These are phyloP conservation scores for Albifimbria verrucaria DNA, from an alignment of 2,329 filamentous ascomycete genomes.

Conservation along the genomic window DNA sequence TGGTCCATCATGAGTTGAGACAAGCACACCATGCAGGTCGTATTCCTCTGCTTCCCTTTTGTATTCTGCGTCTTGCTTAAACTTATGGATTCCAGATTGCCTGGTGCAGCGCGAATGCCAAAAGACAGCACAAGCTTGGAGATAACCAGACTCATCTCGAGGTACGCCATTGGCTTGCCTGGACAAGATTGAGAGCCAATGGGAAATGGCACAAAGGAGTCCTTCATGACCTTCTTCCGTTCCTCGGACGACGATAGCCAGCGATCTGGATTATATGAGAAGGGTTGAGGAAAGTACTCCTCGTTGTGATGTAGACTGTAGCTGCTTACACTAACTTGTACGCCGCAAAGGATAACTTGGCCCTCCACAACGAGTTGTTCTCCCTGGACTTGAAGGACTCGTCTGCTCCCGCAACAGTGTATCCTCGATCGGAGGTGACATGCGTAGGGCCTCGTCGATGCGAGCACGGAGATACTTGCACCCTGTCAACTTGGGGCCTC, in stretches of 20 bases:
- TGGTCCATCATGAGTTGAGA: not conserved
- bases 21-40: not conserved
- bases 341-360: not conserved
- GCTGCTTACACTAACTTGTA: not conserved
- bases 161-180: slow-evolving; percentile 7
- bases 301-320: slow-evolving; percentile 3
- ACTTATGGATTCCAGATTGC: not conserved
- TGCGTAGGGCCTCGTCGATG: slow-evolving; percentile 1
- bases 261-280: slow-evolving; percentile 3
- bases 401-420: not conserved
- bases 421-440: not conserved
- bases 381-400: not conserved
- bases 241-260: slow-evolving; percentile 2
- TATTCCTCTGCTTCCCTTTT: not conserved
- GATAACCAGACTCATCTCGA: slow-evolving; percentile 4
- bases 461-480: not conserved
- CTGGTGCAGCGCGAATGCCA: not conserved
- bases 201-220: slow-evolving; percentile 6
- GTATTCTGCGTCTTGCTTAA: not conserved
- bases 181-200: slow-evolving; percentile 4
- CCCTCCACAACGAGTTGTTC: not conserved
- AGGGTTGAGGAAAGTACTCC: slow-evolving; percentile 1
- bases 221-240: not conserved
- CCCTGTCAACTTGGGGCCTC: not conserved
- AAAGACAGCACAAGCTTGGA: slow-evolving; percentile 5